These are phyloP conservation scores for Chaetomium cochliodes DNA, from an alignment of 495 filamentous ascomycete species.

Conservation along the genomic window DNA sequence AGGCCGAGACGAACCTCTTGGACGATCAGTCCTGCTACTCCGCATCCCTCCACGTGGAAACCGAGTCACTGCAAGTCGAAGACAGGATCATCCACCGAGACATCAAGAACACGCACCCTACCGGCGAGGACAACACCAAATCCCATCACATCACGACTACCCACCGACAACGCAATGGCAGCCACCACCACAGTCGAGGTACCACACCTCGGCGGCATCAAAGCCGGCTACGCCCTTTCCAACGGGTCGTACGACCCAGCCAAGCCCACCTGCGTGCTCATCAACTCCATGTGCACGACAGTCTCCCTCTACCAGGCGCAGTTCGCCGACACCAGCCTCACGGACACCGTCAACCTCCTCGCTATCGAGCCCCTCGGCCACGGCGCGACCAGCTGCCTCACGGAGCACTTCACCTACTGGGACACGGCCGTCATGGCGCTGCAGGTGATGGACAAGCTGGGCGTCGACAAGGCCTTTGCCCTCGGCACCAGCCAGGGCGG, in stretches of 20 bases:
- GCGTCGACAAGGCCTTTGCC: slow-evolving; percentile 55
- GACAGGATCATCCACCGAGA: not conserved
- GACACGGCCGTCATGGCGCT: slow-evolving; percentile 52
- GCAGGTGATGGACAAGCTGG: slow-evolving; percentile 50
- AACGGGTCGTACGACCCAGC: slow-evolving; percentile 44
- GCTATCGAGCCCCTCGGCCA: slow-evolving; percentile 60
- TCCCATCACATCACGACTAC: not conserved
- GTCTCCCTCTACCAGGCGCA: slow-evolving; percentile 53
- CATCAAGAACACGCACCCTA: not conserved
- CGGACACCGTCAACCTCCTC: slow-evolving; percentile 48
- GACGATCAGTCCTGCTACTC: too few relatives aligned
- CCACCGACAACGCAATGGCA: slow-evolving; percentile 23
- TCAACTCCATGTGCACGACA: slow-evolving; percentile 60
- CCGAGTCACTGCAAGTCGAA: too few relatives aligned
- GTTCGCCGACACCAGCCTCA: slow-evolving; percentile 48
- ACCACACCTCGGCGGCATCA: slow-evolving; percentile 56
- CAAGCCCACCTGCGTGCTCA: slow-evolving; percentile 59
- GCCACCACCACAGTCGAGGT: slow-evolving; percentile 46
- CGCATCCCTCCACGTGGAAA: not conserved
- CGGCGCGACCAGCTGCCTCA: slow-evolving; percentile 44
- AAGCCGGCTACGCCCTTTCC: slow-evolving; percentile 53
- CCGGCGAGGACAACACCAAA: not conserved
- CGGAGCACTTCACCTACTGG: slow-evolving; percentile 57
- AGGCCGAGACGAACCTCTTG: too few relatives aligned
- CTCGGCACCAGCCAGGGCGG: slow-evolving; percentile 64